These are phyloP conservation scores for Fragilaria radians DNA, from an alignment of 108 stramenopile genomes.

Conservation along the genomic window DNA sequence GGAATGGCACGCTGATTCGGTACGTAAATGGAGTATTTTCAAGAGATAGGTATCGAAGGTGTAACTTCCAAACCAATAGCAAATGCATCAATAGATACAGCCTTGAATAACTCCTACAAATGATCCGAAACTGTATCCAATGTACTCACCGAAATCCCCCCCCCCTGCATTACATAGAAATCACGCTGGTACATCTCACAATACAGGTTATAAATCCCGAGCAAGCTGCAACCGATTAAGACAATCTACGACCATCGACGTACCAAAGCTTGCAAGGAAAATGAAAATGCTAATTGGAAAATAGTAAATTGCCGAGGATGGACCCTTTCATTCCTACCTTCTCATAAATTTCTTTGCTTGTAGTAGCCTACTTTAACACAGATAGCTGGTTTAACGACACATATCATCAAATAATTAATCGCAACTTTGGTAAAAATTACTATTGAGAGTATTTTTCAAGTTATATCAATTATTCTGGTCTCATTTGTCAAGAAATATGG, in stretches of 20 bases:
- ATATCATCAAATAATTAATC: too few relatives aligned
- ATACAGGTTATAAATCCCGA: conserved; percentile 72
- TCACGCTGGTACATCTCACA: conserved; percentile 58
- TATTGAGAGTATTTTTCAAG: too few relatives aligned
- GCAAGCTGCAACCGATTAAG: conserved; percentile 52
- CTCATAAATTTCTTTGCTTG: too few relatives aligned
- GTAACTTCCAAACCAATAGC: too few relatives aligned
- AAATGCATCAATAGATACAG: too few relatives aligned
- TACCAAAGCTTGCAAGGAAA: conserved; percentile 56
- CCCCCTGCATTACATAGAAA: conserved; percentile 16
- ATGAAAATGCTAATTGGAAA: conserved; percentile 48
- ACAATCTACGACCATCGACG: conserved; percentile 44
- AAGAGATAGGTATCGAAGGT: neutral
- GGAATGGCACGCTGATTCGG: conserved; percentile 69
- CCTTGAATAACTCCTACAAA: too few relatives aligned
- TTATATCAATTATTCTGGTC: too few relatives aligned
- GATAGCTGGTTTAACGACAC: conserved; percentile 1
- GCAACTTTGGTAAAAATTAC: too few relatives aligned
- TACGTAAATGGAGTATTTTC: conserved; percentile 16
- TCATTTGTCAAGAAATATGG: too few relatives aligned
- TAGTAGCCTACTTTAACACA: neutral
- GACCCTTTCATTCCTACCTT: too few relatives aligned
- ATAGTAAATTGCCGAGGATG: conserved; percentile 17
- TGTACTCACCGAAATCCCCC: neutral
- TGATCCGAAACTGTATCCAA: neutral